A percentile compares a stretch with the other conserved stretches of the same genome.
Conservation (phyloP, 2,329 filamentous ascomycete genomes). For the Clarireedia hainanense region DNA sequence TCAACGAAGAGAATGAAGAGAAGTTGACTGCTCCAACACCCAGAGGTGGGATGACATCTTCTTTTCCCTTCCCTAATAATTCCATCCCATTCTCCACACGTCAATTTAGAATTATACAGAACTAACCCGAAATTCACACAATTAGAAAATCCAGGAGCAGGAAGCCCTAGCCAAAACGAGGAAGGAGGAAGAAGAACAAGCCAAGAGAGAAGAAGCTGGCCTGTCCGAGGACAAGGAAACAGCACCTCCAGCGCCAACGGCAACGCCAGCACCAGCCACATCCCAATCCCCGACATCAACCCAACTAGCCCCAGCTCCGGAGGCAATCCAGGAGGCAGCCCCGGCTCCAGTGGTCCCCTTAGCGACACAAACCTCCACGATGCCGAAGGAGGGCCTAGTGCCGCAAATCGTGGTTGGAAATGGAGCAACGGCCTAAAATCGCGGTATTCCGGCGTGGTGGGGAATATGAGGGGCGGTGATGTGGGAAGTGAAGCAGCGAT, state of each 20-base stretch:
- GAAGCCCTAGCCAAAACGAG: slow-evolving; percentile 2
- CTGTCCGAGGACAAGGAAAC: not conserved
- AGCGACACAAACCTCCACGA: not conserved
- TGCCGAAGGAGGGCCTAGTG: not conserved
- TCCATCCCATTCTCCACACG: not conserved
- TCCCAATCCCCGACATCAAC: not conserved
- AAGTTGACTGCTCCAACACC: not conserved
- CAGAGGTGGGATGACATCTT: slow-evolving; percentile 6
- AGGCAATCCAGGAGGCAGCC: too few relatives aligned
- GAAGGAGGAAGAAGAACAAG: not conserved
- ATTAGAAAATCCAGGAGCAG: slow-evolving; percentile 6
- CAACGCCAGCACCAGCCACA: not conserved
- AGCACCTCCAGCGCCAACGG: not conserved
- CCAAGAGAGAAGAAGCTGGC: not conserved
- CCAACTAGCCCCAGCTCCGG: not conserved
- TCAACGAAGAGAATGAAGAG: not conserved
- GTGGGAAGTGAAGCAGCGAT: too few relatives aligned
- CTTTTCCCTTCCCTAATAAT: not conserved
- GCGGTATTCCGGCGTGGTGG: not conserved
- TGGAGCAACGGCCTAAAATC: not conserved
- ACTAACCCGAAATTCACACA: not conserved
- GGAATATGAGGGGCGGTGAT: not conserved
- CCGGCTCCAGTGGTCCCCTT: too few relatives aligned
- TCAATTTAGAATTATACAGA: not conserved
- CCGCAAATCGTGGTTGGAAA: not conserved